These are phyloP conservation scores for Pseudozyma sp. DNA, from an alignment of 1,284 basidiomycete genomes.

Conservation along the genomic window DNA sequence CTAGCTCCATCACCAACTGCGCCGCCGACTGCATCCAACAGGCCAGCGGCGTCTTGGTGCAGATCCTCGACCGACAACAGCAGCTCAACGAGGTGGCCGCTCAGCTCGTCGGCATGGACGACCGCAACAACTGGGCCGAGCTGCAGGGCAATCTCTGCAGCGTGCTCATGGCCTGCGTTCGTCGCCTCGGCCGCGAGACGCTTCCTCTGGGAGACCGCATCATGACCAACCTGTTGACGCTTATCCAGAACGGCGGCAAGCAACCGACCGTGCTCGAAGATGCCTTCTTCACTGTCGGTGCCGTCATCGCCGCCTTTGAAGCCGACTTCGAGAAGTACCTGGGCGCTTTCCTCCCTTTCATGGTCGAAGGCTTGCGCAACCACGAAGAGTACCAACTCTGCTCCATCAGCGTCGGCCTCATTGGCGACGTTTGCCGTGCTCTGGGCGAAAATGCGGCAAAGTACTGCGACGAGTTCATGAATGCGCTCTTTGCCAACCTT, in stretches of 20 bases:
- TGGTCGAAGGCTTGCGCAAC: constrained; percentile 88
- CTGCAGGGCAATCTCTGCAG: constrained; percentile 95
- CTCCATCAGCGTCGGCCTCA: constrained; percentile 93
- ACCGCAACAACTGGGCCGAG: constrained; percentile 99
- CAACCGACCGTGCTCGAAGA: constrained; percentile 97
- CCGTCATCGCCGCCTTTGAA: constrained; percentile 79
- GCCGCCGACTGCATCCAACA: constrained; percentile 83
- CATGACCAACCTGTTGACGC: constrained; percentile 89
- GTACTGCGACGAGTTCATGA: constrained; percentile 90
- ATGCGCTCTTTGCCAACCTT: constrained; percentile 88
- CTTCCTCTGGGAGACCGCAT: constrained; percentile 90
- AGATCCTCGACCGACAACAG: constrained; percentile 89
- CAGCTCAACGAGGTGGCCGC: constrained; percentile 78
- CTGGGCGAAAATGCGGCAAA: constrained; percentile 84
- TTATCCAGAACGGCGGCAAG: constrained; percentile 86
- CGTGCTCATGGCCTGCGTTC: constrained; percentile 62
- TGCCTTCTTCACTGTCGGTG: constrained; percentile 93
- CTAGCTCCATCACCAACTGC: constrained; percentile 84
- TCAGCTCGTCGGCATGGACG: constrained; percentile 93
- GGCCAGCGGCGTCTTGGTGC: constrained; percentile 84
- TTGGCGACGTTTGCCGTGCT: constrained; percentile 93
- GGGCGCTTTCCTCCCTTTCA: constrained; percentile 86
- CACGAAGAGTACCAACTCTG: constrained; percentile 96
- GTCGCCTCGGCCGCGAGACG: constrained; percentile 84
- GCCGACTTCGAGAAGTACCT: constrained; percentile 88